phyloP scores from a whole-genome alignment of 495 filamentous ascomycete species.

The Talaromyces thailandensis region DNA sequence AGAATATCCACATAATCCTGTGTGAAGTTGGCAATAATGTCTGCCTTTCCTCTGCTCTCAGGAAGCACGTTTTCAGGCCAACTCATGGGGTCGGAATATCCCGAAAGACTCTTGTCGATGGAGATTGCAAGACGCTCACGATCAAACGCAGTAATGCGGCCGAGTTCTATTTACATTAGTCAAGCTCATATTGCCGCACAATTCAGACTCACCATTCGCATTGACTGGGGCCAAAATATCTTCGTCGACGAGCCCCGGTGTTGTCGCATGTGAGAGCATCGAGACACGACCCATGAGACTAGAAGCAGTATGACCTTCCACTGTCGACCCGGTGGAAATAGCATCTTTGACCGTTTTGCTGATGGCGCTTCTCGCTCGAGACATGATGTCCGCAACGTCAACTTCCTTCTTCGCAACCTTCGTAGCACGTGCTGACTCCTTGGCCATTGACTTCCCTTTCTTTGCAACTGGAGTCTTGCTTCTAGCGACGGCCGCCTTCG shows the following conservation, averaged over 20 bases:
- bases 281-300: constrained; percentile 38
- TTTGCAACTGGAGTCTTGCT: background rate
- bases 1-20: constrained; percentile 52
- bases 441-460: constrained; percentile 2
- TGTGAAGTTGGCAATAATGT: constrained; percentile 25
- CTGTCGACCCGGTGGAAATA: constrained; percentile 32
- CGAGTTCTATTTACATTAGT: constrained; percentile 24
- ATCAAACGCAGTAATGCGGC: constrained; percentile 36
- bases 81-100: constrained; percentile 29
- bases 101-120: constrained; percentile 33
- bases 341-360: constrained; percentile 29
- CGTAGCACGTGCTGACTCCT: background rate
- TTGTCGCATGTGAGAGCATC: constrained; percentile 36
- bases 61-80: constrained; percentile 23
- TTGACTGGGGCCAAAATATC: constrained; percentile 31
- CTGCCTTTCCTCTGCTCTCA: constrained; percentile 14
- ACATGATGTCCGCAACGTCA: constrained; percentile 33
- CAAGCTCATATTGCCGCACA: background rate
- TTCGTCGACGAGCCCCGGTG: constrained; percentile 18
- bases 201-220: constrained; percentile 28
- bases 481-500: background rate
- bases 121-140: constrained; percentile 34
- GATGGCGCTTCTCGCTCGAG: constrained; percentile 30
- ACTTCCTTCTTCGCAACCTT: constrained; percentile 22
- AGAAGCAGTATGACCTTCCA: constrained; percentile 35